These are phyloP conservation scores for Panus rudis DNA, from an alignment of 768 basidiomycete species.

Conservation along the genomic window DNA sequence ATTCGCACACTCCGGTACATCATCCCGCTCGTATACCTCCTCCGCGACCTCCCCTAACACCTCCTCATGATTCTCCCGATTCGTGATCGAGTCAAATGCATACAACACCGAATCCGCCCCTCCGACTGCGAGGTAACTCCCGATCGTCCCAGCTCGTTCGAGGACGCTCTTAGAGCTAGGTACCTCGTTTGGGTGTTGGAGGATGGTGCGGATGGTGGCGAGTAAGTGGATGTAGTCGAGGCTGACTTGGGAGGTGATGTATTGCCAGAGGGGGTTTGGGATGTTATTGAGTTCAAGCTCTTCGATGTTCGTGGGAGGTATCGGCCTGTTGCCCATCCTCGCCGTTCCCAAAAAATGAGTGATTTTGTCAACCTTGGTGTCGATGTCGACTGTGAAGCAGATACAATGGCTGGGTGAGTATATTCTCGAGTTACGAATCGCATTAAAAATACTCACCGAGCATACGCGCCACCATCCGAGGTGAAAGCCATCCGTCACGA, in stretches of 20 bases:
- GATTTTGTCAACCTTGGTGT: background rate
- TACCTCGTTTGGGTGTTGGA: background rate
- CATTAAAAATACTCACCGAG: background rate
- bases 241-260: background rate
- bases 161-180: background rate
- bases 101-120: constrained; percentile 3
- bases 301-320: background rate
- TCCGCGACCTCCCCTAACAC: constrained; percentile 4
- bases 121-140: constrained; percentile 2
- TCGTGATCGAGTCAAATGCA: constrained; percentile 8
- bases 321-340: background rate
- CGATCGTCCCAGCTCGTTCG: background rate
- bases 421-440: background rate
- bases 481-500: constrained; percentile 10
- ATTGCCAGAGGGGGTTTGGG: background rate
- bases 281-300: background rate
- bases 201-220: background rate
- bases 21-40: constrained; percentile 1
- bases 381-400: background rate
- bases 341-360: background rate
- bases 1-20: constrained; percentile 3
- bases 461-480: constrained; percentile 8
- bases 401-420: background rate
- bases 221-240: background rate
- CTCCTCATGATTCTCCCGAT: background rate